A percentile compares a stretch with the other conserved stretches of the same genome.
Evolutionary conservation across 805 yeast species (phyloP).

Genomic region (Spathaspora girioi): DNA sequence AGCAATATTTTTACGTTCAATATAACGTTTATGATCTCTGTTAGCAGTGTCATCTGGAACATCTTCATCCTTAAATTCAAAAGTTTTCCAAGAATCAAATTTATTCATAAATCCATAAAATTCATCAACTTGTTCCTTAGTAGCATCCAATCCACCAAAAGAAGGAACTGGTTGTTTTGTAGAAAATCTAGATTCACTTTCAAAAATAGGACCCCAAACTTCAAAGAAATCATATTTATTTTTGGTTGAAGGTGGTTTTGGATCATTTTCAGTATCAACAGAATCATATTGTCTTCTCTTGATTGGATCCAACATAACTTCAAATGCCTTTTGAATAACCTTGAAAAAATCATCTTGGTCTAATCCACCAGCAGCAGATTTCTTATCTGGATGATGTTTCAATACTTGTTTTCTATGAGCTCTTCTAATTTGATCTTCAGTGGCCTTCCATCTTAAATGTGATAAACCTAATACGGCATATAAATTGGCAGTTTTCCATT

Average conservation of each 20-base stretch:
- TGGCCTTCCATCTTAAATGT: conserved; percentile 86
- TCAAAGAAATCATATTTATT: conserved; percentile 77
- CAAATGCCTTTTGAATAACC: conserved; percentile 95
- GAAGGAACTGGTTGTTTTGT: conserved; percentile 84
- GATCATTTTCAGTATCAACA: conserved; percentile 86
- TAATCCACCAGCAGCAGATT: conserved; percentile 83
- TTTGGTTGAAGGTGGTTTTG: conserved; percentile 69
- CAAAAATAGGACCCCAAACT: conserved; percentile 92
- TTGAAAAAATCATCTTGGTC: conserved; percentile 97
- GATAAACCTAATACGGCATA: conserved; percentile 94
- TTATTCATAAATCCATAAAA: conserved; percentile 93
- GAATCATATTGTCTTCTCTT: conserved; percentile 95
- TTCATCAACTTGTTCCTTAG: conserved; percentile 80
- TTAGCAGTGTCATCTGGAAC: conserved; percentile 98
- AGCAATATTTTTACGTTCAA: conserved; percentile 95
- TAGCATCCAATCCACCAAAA: conserved; percentile 63
- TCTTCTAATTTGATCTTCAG: conserved; percentile 87
- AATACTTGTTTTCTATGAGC: conserved; percentile 96
- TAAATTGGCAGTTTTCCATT: conserved; percentile 95
- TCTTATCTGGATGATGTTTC: conserved; percentile 98
- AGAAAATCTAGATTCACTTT: conserved; percentile 86
- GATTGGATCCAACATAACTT: conserved; percentile 76
- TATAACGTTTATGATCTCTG: conserved; percentile 98
- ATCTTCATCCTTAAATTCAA: conserved; percentile 97
- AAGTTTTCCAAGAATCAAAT: conserved; percentile 97